Conservation (phyloP, 371 early-diverging fungal genomes). For the Encephalitozoon cuniculi region DNA sequence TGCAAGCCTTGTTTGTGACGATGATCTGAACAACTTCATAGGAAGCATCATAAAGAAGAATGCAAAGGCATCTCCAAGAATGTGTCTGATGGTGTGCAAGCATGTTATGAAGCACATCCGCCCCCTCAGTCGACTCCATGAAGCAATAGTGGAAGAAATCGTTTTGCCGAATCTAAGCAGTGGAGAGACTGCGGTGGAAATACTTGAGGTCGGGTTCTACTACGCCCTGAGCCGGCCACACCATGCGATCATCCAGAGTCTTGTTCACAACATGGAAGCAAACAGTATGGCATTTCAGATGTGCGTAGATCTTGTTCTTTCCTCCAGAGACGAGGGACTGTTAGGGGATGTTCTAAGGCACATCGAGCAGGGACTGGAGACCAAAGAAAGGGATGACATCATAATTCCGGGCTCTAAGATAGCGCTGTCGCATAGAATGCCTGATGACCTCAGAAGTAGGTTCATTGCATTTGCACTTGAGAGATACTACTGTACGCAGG, state of each 20-base stretch:
- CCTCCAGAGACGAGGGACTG: background rate
- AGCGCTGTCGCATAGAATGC: background rate
- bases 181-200: background rate
- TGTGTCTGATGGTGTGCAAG: constrained; percentile 28
- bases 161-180: background rate
- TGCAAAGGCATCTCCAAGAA: background rate
- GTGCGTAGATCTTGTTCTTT: constrained; percentile 9
- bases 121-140: constrained; percentile 8
- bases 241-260: background rate
- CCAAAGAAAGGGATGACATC: background rate
- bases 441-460: background rate
- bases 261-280: background rate
- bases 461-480: constrained; percentile 9
- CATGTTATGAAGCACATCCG: constrained; percentile 28
- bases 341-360: background rate
- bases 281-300: background rate
- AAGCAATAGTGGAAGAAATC: constrained; percentile 47
- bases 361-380: background rate
- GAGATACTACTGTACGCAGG: constrained; percentile 38
- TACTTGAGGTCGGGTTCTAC: constrained; percentile 15
- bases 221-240: background rate
- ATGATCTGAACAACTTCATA: constrained; percentile 25
- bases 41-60: constrained; percentile 36
- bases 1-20: background rate
- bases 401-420: constrained; percentile 37